A percentile compares a stretch with the other conserved stretches of the same genome.
These are phyloP conservation scores for Colletotrichum australisinense DNA, from an alignment of 2,329 filamentous ascomycete species.

Conservation along the genomic window DNA sequence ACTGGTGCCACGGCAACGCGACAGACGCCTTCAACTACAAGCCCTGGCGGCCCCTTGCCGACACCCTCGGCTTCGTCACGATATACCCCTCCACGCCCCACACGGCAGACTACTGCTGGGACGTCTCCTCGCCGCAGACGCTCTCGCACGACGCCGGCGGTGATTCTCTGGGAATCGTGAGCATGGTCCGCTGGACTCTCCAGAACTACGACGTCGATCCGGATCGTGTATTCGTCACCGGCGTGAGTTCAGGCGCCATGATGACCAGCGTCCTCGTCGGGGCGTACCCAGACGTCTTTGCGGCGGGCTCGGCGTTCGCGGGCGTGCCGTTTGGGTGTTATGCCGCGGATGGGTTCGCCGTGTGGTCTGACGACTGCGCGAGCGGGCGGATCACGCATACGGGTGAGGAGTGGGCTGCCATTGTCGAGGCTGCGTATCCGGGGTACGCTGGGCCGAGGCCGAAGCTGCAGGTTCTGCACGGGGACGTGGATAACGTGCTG, in stretches of 20 bases:
- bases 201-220: slow-evolving; percentile 57
- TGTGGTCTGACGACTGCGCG: slow-evolving; percentile 66
- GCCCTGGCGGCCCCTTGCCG: slow-evolving; percentile 64
- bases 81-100: slow-evolving; percentile 54
- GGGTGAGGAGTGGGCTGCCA: slow-evolving; percentile 46
- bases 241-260: slow-evolving; percentile 64
- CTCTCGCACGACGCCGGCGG: slow-evolving; percentile 62
- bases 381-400: slow-evolving; percentile 56
- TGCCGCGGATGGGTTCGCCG: slow-evolving; percentile 49
- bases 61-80: slow-evolving; percentile 63
- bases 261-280: slow-evolving; percentile 66
- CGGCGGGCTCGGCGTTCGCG: slow-evolving; percentile 58
- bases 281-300: slow-evolving; percentile 64
- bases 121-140: slow-evolving; percentile 62
- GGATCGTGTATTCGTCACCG: slow-evolving; percentile 61
- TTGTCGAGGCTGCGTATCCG: slow-evolving; percentile 57
- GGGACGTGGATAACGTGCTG: slow-evolving; percentile 61
- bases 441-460: slow-evolving; percentile 63
- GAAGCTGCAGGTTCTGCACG: slow-evolving; percentile 69
- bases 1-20: slow-evolving; percentile 68
- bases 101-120: slow-evolving; percentile 64
- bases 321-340: slow-evolving; percentile 62
- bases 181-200: slow-evolving; percentile 64
- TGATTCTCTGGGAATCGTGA: slow-evolving; percentile 63
- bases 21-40: slow-evolving; percentile 59